These are phyloP conservation scores for Cucurbita ficifolia DNA, from an alignment of 306 rosid genomes.

Conservation along the genomic window DNA sequence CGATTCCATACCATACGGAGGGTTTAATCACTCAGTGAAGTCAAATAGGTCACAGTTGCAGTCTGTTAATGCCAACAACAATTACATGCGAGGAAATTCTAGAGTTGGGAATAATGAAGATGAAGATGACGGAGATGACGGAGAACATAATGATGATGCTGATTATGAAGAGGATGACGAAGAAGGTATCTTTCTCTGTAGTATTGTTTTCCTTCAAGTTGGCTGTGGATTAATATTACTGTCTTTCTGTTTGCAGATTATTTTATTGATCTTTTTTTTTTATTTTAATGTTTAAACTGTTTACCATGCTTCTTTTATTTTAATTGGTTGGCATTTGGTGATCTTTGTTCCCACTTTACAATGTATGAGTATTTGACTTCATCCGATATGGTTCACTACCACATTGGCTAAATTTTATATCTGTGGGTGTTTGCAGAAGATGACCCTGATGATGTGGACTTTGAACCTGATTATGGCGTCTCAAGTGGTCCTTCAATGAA, in stretches of 20 bases:
- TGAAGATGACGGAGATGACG: conserved; percentile 18
- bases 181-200: conserved; percentile 40
- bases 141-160: conserved; percentile 42
- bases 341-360: not conserved
- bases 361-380: not conserved
- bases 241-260: not conserved
- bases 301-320: not conserved
- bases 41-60: conserved; percentile 44
- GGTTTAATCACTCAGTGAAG: conserved; percentile 33
- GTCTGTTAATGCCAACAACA: conserved; percentile 22
- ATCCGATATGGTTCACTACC: not conserved
- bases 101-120: conserved; percentile 36
- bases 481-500: conserved; percentile 41
- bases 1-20: conserved; percentile 43
- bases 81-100: conserved; percentile 33
- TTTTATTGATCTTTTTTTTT: not conserved
- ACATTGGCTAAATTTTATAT: not conserved
- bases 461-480: conserved; percentile 55
- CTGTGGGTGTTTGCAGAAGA: conserved; percentile 49
- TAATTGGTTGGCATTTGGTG: not conserved
- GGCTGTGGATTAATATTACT: not conserved
- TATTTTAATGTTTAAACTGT: not conserved
- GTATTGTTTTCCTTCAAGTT: not conserved
- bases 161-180: conserved; percentile 90
- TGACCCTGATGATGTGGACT: conserved; percentile 93